Evolutionary conservation across 768 basidiomycete genomes (phyloP), one percentile per base, ranked within the genome.

Genomic region (Mycena galopus): DNA sequence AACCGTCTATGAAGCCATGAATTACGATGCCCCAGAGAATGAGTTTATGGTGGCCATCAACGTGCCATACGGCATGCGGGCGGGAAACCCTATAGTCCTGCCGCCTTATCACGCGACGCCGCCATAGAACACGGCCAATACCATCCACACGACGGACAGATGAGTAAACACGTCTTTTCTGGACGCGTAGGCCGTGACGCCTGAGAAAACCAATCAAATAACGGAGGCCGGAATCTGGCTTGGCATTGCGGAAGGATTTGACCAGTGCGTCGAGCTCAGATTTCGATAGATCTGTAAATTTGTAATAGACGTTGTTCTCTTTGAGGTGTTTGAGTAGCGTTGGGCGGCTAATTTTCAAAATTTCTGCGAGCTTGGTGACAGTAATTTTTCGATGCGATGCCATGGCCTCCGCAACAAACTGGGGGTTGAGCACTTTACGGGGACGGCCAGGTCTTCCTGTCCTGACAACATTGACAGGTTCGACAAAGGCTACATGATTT

Each of bases 1-100:
- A 81, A 2, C 82, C 82, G 69, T 83, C 81, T 39, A 80, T 60
- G 58, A 78, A 66, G 2, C 78, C 79, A 68, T 81, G 79, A 21
- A 80, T 77, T 3, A 80, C 77, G 61, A 80, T 62, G 8, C 79
- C 79, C 76, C 76, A 65, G 1, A 65, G 53, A 25, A 55, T 65
- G 14, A 64, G 33, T 35, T 64, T 64, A 53, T 81, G 78, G 59
- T 81, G 77, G 10, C 78, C 72, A 68, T 80, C 77, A 3, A 78
- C n/a, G 47, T 80, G 79, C 79, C 78, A 80, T 0, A 78, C 27
- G 10, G 71, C 72, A 65, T 79, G 69, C 12, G 75, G 77, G 16
- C 72, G 58, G 11, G 67, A 59, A 6, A 78, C 77, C 2, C 67
- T 35, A 56, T 81, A 81, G 19, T 69, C 58, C 3, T 50, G 39